Evolutionary conservation across 202 grass and related monocot genomes (phyloP).

Genomic region (Cymbopogon flexuosus): DNA sequence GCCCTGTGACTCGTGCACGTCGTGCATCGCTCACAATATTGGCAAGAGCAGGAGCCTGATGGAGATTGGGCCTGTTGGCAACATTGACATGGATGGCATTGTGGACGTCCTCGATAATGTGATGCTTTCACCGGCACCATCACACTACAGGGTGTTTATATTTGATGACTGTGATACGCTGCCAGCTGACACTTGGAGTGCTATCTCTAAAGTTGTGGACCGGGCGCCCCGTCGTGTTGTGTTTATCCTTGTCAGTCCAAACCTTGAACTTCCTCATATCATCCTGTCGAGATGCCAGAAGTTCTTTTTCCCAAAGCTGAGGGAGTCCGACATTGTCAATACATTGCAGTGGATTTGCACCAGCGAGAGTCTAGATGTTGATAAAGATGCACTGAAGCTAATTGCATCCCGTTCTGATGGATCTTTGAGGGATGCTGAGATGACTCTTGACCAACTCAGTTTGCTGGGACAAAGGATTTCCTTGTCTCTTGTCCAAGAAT

Average conservation of each 20-base stretch:
- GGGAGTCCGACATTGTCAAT: constrained; percentile 63
- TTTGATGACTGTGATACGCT: constrained; percentile 74
- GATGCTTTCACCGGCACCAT: constrained; percentile 44
- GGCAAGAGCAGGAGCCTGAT: constrained; percentile 58
- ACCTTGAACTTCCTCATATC: constrained; percentile 75
- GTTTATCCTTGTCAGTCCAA: constrained; percentile 64
- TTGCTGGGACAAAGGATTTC: constrained; percentile 86
- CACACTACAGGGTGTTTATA: constrained; percentile 73
- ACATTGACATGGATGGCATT: constrained; percentile 58
- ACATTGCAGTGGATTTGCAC: constrained; percentile 61
- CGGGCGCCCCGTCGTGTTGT: constrained; percentile 48
- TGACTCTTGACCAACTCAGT: constrained; percentile 89
- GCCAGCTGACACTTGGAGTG: constrained; percentile 60
- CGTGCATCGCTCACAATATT: constrained; percentile 65
- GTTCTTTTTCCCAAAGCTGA: constrained; percentile 86
- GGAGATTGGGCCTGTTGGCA: constrained; percentile 70
- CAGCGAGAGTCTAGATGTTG: constrained; percentile 68
- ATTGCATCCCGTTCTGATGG: constrained; percentile 70
- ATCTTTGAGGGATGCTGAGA: constrained; percentile 89
- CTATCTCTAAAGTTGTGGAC: constrained; percentile 70
- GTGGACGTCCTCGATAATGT: constrained; percentile 53
- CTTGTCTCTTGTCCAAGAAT: constrained; percentile 76
- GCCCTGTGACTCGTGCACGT: constrained; percentile 64
- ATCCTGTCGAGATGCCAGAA: constrained; percentile 81
- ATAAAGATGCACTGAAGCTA: constrained; percentile 65